phyloP scores from a whole-genome alignment of 1,284 basidiomycete species.

The Leucoagaricus sp. region DNA sequence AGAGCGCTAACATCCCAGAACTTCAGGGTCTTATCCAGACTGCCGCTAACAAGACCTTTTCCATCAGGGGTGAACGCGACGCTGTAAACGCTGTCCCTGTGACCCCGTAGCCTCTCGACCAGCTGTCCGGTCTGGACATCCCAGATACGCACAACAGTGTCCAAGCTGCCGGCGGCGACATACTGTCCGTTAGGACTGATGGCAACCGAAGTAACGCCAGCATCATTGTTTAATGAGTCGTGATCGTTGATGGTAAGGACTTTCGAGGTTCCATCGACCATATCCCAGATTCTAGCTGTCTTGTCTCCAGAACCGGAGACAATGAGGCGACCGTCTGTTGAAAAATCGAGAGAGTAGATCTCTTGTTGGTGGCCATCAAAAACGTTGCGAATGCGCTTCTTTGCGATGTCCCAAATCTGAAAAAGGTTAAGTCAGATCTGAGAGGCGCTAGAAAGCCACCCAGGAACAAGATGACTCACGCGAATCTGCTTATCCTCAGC shows the following conservation, averaged over 20 bases:
- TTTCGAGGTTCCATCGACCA: constrained; percentile 59
- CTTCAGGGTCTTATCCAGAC: constrained; percentile 87
- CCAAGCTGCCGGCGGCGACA: constrained; percentile 89
- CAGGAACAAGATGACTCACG: constrained; percentile 40
- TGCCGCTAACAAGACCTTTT: constrained; percentile 80
- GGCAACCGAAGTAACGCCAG: constrained; percentile 78
- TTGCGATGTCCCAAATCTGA: constrained; percentile 87
- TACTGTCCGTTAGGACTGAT: constrained; percentile 83
- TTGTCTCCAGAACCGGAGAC: constrained; percentile 85
- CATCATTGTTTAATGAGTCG: constrained; percentile 62
- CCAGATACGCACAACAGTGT: constrained; percentile 89
- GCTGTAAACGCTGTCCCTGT: constrained; percentile 86
- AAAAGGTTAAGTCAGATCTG: not conserved
- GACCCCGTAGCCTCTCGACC: constrained; percentile 81
- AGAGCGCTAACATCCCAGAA: constrained; percentile 82
- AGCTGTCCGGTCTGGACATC: constrained; percentile 62
- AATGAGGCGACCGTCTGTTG: constrained; percentile 73
- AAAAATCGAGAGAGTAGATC: constrained; percentile 88
- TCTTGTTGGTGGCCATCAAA: constrained; percentile 86
- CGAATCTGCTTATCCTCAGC: constrained; percentile 86
- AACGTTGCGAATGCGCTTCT: constrained; percentile 65
- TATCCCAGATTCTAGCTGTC: constrained; percentile 84
- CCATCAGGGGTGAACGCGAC: constrained; percentile 91
- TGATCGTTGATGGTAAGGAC: constrained; percentile 64
- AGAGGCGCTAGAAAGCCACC: not conserved